Conservation (phyloP, 257 asterid species). For the Misopates orontium region DNA sequence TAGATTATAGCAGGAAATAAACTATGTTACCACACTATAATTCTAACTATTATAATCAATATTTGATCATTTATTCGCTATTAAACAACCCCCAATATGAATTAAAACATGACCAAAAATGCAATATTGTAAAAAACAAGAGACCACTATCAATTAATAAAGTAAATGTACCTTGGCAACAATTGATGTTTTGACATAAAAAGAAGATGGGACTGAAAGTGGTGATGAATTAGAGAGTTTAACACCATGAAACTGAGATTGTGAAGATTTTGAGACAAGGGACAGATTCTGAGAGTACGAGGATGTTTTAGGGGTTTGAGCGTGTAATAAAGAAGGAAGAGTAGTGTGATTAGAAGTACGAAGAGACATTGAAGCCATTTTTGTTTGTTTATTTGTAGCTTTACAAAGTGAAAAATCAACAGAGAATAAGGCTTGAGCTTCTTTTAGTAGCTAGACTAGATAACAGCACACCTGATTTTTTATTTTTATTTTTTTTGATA, state of each 20-base stretch:
- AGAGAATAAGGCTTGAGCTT: not conserved
- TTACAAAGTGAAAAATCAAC: too few relatives aligned
- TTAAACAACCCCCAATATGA: too few relatives aligned
- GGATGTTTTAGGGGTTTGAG: constrained; percentile 51
- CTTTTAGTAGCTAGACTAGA: not conserved
- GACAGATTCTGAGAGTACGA: constrained; percentile 40
- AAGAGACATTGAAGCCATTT: constrained; percentile 69
- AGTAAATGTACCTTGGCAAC: constrained; percentile 78
- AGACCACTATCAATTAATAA: not conserved
- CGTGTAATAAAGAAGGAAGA: constrained; percentile 52
- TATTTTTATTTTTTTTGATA: not conserved
- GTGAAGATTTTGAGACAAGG: constrained; percentile 52
- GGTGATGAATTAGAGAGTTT: constrained; percentile 45
- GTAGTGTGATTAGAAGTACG: constrained; percentile 37
- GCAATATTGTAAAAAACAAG: not conserved
- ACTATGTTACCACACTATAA: too few relatives aligned
- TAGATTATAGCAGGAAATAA: too few relatives aligned
- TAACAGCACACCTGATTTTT: too few relatives aligned
- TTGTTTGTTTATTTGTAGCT: not conserved
- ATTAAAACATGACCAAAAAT: too few relatives aligned
- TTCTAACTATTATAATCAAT: too few relatives aligned
- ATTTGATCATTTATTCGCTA: too few relatives aligned
- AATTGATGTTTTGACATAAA: constrained; percentile 39
- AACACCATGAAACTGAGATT: constrained; percentile 70
- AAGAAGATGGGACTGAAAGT: constrained; percentile 43